phyloP scores from a whole-genome alignment of 2,329 filamentous ascomycete species.

The Ceratocystis variospora region DNA sequence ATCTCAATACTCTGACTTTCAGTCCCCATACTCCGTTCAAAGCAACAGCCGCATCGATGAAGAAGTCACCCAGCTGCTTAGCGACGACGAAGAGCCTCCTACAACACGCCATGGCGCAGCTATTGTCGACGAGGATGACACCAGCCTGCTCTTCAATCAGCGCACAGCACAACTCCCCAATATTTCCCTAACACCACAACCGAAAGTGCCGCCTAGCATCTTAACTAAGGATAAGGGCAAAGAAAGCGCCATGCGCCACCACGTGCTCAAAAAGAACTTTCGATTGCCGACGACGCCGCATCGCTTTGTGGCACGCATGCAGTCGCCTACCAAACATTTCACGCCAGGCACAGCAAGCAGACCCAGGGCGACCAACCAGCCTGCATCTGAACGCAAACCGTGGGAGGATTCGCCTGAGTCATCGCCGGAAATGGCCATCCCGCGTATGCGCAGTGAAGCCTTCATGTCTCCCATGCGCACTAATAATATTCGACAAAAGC shows the following conservation, averaged over 20 bases:
- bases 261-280: constrained; percentile 90
- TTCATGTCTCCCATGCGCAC: constrained; percentile 57
- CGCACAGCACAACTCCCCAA: constrained; percentile 43
- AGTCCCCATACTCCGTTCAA: constrained; percentile 67
- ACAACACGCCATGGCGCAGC: constrained; percentile 18
- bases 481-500: constrained; percentile 30
- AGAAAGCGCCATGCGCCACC: constrained; percentile 72
- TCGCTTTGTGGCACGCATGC: constrained; percentile 33
- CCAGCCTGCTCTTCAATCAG: constrained; percentile 38
- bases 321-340: constrained; percentile 13
- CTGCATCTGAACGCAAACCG: constrained; percentile 7
- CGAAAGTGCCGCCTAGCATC: constrained; percentile 35
- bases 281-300: constrained; percentile 83
- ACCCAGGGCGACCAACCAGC: not conserved
- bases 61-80: constrained; percentile 26
- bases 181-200: constrained; percentile 44
- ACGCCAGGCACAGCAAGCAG: not conserved
- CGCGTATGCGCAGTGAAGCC: constrained; percentile 69
- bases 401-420: constrained; percentile 44
- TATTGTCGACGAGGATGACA: constrained; percentile 31
- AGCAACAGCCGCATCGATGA: constrained; percentile 44
- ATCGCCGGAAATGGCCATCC: constrained; percentile 65
- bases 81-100: constrained; percentile 27
- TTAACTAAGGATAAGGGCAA: constrained; percentile 25
- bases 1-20: constrained; percentile 45